Percentiles rank a stretch among this genome's conserved stretches.
These are phyloP conservation scores for Syncephalastrum contaminatum DNA, from an alignment of 371 early-diverging fungal species.

Conservation along the genomic window DNA sequence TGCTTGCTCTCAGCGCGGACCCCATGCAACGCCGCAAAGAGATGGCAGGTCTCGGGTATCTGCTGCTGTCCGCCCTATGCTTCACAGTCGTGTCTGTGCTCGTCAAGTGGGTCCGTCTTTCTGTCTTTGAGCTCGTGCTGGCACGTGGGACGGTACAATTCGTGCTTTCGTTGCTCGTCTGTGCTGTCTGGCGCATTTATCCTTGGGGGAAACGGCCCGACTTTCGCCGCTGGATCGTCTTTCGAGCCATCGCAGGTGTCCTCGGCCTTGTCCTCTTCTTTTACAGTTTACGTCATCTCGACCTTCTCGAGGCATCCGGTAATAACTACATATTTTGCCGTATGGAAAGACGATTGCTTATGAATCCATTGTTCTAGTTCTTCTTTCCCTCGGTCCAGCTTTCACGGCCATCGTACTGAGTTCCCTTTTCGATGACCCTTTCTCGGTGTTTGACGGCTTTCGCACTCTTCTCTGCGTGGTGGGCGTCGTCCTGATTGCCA, in stretches of 20 bases:
- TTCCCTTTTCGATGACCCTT: conserved; percentile 65
- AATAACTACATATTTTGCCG: background rate
- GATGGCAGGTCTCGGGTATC: conserved; percentile 28
- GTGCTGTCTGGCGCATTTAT: conserved; percentile 43
- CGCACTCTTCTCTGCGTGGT: conserved; percentile 56
- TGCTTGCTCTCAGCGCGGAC: conserved; percentile 16
- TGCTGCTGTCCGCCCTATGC: conserved; percentile 70
- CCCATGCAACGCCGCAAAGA: conserved; percentile 18
- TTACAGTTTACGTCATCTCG: conserved; percentile 64
- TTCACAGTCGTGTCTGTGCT: conserved; percentile 72
- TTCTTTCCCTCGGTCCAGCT: conserved; percentile 78
- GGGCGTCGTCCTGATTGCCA: conserved; percentile 68
- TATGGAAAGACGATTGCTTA: background rate
- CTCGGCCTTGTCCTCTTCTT: conserved; percentile 73
- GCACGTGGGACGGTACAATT: conserved; percentile 69
- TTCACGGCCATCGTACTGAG: conserved; percentile 73
- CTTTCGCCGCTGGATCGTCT: conserved; percentile 54
- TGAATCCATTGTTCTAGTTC: conserved; percentile 24
- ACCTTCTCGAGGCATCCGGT: conserved; percentile 75
- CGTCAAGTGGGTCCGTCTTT: conserved; percentile 67
- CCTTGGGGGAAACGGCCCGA: conserved; percentile 56
- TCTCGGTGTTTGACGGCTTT: conserved; percentile 56
- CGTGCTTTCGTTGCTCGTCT: conserved; percentile 50
- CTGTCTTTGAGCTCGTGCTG: conserved; percentile 70
- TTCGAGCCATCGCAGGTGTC: conserved; percentile 66